These are phyloP conservation scores for Zymoseptoria brevis DNA, from an alignment of 2,329 filamentous ascomycete species.

Conservation along the genomic window DNA sequence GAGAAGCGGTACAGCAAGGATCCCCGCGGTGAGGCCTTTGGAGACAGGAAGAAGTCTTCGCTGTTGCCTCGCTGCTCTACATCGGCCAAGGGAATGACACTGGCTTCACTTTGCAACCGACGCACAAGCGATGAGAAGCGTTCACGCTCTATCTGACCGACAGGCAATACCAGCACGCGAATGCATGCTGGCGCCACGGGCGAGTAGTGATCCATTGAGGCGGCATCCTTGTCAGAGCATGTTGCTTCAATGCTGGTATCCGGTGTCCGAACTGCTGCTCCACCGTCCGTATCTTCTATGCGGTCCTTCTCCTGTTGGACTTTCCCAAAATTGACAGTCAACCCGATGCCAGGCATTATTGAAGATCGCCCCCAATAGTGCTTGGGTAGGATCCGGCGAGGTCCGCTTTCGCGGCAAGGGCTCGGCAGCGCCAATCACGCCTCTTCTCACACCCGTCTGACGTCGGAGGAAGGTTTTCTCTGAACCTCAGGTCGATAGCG, in stretches of 20 bases:
- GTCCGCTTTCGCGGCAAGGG: background rate
- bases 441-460: background rate
- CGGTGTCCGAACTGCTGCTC: background rate
- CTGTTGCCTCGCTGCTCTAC: constrained; percentile 8
- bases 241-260: background rate
- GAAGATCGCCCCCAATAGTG: background rate
- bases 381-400: background rate
- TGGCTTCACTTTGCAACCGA: constrained; percentile 68
- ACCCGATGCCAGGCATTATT: background rate
- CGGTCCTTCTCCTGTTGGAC: background rate
- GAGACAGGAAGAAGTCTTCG: constrained; percentile 51
- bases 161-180: constrained; percentile 75
- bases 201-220: constrained; percentile 63
- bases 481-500: background rate
- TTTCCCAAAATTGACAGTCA: background rate
- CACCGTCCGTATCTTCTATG: background rate
- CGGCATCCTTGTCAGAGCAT: constrained; percentile 8
- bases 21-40: constrained; percentile 76
- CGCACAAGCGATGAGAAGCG: constrained; percentile 73
- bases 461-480: constrained; percentile 1
- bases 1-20: constrained; percentile 82
- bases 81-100: constrained; percentile 47
- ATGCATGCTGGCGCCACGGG: constrained; percentile 87
- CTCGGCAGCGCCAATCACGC: background rate
- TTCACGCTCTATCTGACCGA: constrained; percentile 75